Percentiles rank a stretch among this genome's conserved stretches.
These are phyloP conservation scores for Cladosporium austrohemisphaericum DNA, from an alignment of 2,329 filamentous ascomycete species.

Conservation along the genomic window DNA sequence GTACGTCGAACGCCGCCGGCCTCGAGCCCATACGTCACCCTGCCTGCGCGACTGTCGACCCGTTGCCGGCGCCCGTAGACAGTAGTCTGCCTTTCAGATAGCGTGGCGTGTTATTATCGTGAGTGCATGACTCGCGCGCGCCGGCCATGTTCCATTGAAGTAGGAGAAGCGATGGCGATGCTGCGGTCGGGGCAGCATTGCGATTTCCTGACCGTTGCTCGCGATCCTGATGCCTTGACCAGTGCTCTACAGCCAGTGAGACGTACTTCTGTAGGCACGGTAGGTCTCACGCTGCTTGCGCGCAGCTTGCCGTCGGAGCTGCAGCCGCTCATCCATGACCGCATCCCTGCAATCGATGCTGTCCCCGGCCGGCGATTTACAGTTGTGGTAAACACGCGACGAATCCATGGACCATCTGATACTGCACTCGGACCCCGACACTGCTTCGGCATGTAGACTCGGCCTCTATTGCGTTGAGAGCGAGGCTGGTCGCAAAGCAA, in stretches of 20 bases:
- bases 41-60: conserved; percentile 7
- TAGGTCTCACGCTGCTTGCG: conserved; percentile 7
- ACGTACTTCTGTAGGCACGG: conserved; percentile 9
- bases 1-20: conserved; percentile 7
- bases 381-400: conserved; percentile 10
- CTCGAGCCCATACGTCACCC: conserved; percentile 17
- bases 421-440: conserved; percentile 9
- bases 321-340: neutral
- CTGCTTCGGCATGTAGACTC: conserved; percentile 6
- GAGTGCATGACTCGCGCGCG: conserved; percentile 7
- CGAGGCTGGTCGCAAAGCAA: neutral
- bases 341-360: neutral
- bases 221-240: neutral
- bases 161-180: too few relatives aligned
- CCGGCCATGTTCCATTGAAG: too few relatives aligned
- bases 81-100: conserved; percentile 15
- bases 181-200: too few relatives aligned
- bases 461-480: neutral
- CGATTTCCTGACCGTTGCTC: too few relatives aligned
- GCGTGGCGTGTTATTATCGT: conserved; percentile 16
- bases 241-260: conserved; percentile 3
- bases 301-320: conserved; percentile 8
- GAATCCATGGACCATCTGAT: conserved; percentile 12
- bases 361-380: neutral
- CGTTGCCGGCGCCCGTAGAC: conserved; percentile 10